Evolutionary conservation across 257 asterid genomes (phyloP).

Genomic region (Capsicum baccatum): DNA sequence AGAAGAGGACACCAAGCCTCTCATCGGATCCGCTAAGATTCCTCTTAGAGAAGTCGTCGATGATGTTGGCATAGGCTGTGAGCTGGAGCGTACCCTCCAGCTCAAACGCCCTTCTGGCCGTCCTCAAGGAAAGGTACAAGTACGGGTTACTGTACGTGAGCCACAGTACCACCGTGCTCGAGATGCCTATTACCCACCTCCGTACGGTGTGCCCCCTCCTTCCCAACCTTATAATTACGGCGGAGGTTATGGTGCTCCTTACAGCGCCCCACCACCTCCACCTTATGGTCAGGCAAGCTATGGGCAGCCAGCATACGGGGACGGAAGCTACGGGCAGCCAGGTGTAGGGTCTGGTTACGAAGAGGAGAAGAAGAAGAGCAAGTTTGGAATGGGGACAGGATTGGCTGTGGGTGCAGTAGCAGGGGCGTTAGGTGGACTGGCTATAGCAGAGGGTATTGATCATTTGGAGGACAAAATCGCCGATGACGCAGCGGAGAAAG

Average conservation of each 20-base stretch:
- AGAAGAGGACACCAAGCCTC: conserved; percentile 28
- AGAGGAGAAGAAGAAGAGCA: conserved; percentile 30
- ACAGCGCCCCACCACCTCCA: background rate
- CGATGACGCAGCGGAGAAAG: conserved; percentile 28
- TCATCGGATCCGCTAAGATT: conserved; percentile 30
- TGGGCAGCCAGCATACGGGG: background rate
- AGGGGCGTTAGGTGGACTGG: conserved; percentile 32
- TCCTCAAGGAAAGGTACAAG: conserved; percentile 25
- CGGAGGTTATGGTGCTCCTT: background rate
- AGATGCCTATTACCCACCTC: conserved; percentile 26
- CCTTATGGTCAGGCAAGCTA: background rate
- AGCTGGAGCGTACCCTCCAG: conserved; percentile 16
- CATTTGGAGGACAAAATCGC: conserved; percentile 26
- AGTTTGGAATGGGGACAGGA: conserved; percentile 30
- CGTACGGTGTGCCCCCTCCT: background rate
- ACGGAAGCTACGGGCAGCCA: too few species aligned
- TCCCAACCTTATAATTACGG: background rate
- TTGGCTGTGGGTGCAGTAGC: conserved; percentile 35
- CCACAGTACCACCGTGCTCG: conserved; percentile 4
- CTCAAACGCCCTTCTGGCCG: conserved; percentile 33
- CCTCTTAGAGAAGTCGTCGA: conserved; percentile 11
- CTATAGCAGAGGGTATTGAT: conserved; percentile 11
- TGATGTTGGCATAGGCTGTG: conserved; percentile 13
- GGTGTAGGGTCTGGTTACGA: background rate
- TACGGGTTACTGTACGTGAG: background rate